Evolutionary conservation across 2,329 filamentous ascomycete genomes (phyloP), one percentile per base, ranked within the genome.

Genomic region (Tolypocladium cylindrosporum): DNA sequence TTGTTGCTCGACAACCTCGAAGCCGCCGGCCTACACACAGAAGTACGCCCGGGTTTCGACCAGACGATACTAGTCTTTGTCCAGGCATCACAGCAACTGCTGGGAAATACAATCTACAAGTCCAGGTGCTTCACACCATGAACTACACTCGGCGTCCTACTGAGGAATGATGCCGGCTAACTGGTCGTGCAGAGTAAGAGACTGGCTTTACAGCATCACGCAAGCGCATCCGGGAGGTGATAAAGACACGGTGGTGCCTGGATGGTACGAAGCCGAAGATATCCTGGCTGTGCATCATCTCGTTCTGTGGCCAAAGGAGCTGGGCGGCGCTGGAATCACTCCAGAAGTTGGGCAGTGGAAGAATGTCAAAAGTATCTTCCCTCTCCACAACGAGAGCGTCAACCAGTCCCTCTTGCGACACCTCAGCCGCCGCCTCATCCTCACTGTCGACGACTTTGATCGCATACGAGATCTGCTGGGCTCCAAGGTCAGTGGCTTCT

Each of bases 201-300:
- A 91, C 69, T 91, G 87, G 86, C 77, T 91, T 27, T 84, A 88
- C 67, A 86, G 86, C 50, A 83, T 90, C 61, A 81, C 82, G 50
- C 78, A 85, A 52, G 78, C 79, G 45, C 83, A 88, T 56, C 88
- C 88, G 0, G 76, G 77, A 72, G 61, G 77, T 77, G 63, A 77
- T 75, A 70, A 74, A 70, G 57, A 79, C 80, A 66, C 82, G 75
- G 34, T 79, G 78, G 56, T 78, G 79, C 65, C 83, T 73, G 73
- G 67, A 13, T 65, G 63, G 4, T 76, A 68, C 43, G 85, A 89
- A 65, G 82, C 88, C 21, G 88, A 91, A 68, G 79, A 88, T 50
- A 76, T 90, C 9, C 80, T 89, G 11, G 87, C 87, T 54, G 80
- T 90, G 51, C 86, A 89, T 67, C 84, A 89, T 60, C 80, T 90